Percentiles rank a stretch among this genome's conserved stretches.
Evolutionary conservation across 805 yeast species (phyloP).

Genomic region (Zygotorulaspora florentina): DNA sequence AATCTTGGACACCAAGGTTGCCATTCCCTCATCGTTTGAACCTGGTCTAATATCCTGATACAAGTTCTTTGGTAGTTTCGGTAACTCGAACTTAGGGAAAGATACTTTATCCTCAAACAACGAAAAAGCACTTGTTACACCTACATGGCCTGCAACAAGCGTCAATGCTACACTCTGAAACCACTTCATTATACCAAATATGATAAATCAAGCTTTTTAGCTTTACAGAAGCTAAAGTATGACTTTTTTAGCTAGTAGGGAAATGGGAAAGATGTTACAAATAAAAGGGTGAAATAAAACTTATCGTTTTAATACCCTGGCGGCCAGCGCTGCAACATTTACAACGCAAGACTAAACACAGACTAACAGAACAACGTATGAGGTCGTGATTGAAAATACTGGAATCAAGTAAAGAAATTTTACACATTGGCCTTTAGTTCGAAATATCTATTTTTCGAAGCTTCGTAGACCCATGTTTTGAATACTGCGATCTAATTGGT

Average conservation of each 20-base stretch:
- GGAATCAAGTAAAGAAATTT: not conserved
- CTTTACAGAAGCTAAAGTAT: not conserved
- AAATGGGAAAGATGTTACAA: not conserved
- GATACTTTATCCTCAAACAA: constrained; percentile 9
- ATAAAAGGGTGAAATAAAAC: not conserved
- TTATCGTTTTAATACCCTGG: not conserved
- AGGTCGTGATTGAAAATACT: not conserved
- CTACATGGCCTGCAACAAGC: not conserved
- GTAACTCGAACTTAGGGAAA: constrained; percentile 6
- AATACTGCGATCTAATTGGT: constrained; percentile 9
- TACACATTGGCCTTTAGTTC: too few species aligned
- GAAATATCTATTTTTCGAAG: too few species aligned
- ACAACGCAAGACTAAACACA: not conserved
- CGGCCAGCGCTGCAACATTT: not conserved
- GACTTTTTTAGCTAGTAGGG: not conserved
- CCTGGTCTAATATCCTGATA: constrained; percentile 5
- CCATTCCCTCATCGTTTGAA: not conserved
- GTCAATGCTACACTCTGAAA: not conserved
- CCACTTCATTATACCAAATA: constrained; percentile 1
- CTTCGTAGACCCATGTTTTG: not conserved
- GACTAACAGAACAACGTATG: not conserved
- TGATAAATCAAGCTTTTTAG: not conserved
- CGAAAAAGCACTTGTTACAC: constrained; percentile 6
- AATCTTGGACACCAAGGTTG: constrained; percentile 9
- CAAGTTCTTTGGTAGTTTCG: constrained; percentile 10